Evolutionary conservation across 768 basidiomycete genomes (phyloP).

Genomic region (Mycena maculata): DNA sequence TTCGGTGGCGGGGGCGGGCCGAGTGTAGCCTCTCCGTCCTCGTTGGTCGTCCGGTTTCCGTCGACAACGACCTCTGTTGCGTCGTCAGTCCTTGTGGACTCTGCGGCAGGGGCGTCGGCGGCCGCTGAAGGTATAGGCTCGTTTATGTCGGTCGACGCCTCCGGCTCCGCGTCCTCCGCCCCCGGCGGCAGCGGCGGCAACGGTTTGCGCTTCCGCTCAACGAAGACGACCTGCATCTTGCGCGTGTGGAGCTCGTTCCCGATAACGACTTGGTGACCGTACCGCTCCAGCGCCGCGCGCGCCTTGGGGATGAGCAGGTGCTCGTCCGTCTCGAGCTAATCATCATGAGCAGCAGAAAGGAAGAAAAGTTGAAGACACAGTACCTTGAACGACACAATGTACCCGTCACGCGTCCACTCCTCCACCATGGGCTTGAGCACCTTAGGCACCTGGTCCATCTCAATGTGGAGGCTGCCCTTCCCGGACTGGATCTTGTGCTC

Average conservation of each 20-base stretch:
- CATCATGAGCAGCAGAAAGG: background rate
- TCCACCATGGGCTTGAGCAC: slow-evolving; percentile 92
- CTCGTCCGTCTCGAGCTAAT: slow-evolving; percentile 92
- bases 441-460: slow-evolving; percentile 99
- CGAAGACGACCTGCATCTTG: slow-evolving; percentile 93
- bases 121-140: background rate
- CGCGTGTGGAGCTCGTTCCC: slow-evolving; percentile 94
- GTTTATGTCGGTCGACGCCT: background rate
- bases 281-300: slow-evolving; percentile 85
- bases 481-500: slow-evolving; percentile 99
- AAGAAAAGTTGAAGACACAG: slow-evolving; percentile 17
- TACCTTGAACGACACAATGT: slow-evolving; percentile 98
- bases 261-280: slow-evolving; percentile 97
- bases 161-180: slow-evolving; percentile 18
- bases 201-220: slow-evolving; percentile 63
- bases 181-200: slow-evolving; percentile 36
- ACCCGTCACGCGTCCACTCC: slow-evolving; percentile 93
- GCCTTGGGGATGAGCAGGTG: slow-evolving; percentile 91
- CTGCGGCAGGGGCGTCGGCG: background rate
- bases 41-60: background rate
- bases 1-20: slow-evolving; percentile 13
- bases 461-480: slow-evolving; percentile 91
- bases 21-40: background rate
- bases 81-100: background rate
- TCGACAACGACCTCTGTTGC: background rate